Evolutionary conservation across 2,329 filamentous ascomycete genomes (phyloP).

Genomic region (Pleomassaria siparia): DNA sequence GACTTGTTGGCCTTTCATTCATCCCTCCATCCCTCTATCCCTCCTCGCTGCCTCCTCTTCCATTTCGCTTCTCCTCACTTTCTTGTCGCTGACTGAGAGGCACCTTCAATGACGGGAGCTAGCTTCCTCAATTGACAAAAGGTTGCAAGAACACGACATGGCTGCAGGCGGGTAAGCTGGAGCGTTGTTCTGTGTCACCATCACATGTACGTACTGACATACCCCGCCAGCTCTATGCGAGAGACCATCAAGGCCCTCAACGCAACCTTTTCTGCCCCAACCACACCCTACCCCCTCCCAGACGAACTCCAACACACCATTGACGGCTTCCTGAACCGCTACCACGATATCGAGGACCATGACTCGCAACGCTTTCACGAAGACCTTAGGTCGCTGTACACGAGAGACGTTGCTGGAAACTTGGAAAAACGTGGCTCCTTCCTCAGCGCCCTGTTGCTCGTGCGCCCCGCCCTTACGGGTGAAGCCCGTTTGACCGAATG

Average conservation of each 20-base stretch:
- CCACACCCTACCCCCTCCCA: conserved; percentile 60
- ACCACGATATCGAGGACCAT: conserved; percentile 67
- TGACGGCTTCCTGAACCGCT: conserved; percentile 67
- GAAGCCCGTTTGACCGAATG: conserved; percentile 67
- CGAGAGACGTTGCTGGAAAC: conserved; percentile 61
- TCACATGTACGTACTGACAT: conserved; percentile 9
- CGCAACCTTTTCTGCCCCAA: conserved; percentile 45
- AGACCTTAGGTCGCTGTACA: conserved; percentile 68
- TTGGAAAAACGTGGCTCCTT: conserved; percentile 66
- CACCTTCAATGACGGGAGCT: conserved; percentile 12
- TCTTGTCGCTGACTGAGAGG: neutral
- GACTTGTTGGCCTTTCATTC: neutral
- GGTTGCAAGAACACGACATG: conserved; percentile 14
- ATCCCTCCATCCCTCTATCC: too few species aligned
- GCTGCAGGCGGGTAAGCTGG: conserved; percentile 24
- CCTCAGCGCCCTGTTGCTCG: conserved; percentile 64
- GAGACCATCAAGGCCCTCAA: conserved; percentile 52
- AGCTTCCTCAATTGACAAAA: conserved; percentile 1
- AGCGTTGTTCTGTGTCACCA: neutral
- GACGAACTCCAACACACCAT: conserved; percentile 65
- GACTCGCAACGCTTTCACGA: conserved; percentile 73
- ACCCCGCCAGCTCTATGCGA: conserved; percentile 47
- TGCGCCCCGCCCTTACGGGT: conserved; percentile 65
- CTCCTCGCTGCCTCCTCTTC: conserved; percentile 1
- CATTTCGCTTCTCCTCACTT: conserved; percentile 1